phyloP scores from a whole-genome alignment of 805 yeast genomes.

The Teunomyces cretensis region DNA sequence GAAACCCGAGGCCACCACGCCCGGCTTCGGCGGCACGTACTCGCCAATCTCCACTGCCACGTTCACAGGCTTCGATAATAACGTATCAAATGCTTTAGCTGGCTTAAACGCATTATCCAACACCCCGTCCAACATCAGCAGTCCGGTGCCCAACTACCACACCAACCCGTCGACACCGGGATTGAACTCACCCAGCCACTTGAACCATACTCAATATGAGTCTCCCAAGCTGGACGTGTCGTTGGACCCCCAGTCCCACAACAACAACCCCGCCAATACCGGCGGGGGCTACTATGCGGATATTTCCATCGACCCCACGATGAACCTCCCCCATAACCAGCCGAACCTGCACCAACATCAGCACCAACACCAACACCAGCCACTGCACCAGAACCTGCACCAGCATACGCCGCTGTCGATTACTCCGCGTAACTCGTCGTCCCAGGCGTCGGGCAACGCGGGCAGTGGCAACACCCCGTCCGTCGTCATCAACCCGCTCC shows the following conservation, averaged over 20 bases:
- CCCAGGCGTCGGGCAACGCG: slow-evolving; percentile 9
- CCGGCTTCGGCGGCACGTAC: slow-evolving; percentile 29
- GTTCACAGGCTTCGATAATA: slow-evolving; percentile 42
- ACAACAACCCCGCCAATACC: slow-evolving; percentile 24
- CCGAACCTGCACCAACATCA: slow-evolving; percentile 27
- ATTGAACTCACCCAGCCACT: slow-evolving; percentile 21
- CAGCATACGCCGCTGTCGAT: slow-evolving; percentile 10
- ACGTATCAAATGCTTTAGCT: slow-evolving; percentile 42
- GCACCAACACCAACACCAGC: slow-evolving; percentile 9
- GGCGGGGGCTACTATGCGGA: slow-evolving; percentile 47
- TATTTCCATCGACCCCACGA: slow-evolving; percentile 43
- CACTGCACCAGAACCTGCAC: slow-evolving; percentile 11
- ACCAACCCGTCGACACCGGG: slow-evolving; percentile 23
- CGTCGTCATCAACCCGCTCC: slow-evolving; percentile 13
- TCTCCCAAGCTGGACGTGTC: slow-evolving; percentile 21
- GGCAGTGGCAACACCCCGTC: neutral
- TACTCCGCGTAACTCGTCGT: slow-evolving; percentile 31
- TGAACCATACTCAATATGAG: slow-evolving; percentile 17
- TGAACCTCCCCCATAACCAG: slow-evolving; percentile 45
- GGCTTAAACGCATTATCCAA: slow-evolving; percentile 43
- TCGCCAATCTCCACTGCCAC: slow-evolving; percentile 36
- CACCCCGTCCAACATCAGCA: slow-evolving; percentile 28
- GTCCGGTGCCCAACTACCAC: slow-evolving; percentile 24
- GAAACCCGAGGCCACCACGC: slow-evolving; percentile 8
- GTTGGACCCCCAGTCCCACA: slow-evolving; percentile 32